Conservation (phyloP, 2,329 filamentous ascomycete species). For the Colletotrichum godetiae region DNA sequence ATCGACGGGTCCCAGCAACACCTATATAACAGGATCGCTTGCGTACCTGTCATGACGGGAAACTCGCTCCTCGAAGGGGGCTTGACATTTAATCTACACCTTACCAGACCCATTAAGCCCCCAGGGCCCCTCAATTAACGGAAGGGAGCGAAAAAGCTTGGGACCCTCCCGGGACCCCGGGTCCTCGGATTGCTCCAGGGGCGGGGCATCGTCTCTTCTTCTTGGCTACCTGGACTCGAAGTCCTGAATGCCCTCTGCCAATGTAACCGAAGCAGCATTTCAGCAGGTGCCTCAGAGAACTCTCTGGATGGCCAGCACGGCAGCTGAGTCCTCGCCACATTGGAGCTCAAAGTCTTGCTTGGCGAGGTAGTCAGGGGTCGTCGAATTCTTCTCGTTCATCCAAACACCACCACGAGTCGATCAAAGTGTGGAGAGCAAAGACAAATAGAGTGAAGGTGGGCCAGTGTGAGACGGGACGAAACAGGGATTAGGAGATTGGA, state of each 20-base stretch:
- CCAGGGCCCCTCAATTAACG: constrained; percentile 23
- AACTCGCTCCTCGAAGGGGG: background rate
- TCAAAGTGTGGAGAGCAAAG: constrained; percentile 1
- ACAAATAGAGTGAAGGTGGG: constrained; percentile 21
- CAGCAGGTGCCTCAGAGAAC: no score
- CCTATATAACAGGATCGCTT: background rate
- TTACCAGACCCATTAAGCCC: constrained; percentile 8
- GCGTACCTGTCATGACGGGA: background rate
- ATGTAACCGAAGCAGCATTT: no score
- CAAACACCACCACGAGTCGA: background rate
- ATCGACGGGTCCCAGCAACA: constrained; percentile 9
- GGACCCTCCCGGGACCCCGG: background rate
- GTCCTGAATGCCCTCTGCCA: no score
- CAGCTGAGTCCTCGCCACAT: background rate
- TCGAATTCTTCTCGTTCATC: background rate
- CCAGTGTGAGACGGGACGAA: constrained; percentile 19
- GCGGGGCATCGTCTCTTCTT: no score
- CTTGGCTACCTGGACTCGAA: no score
- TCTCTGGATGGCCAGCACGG: no score
- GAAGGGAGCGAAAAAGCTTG: constrained; percentile 12
- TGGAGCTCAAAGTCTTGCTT: no score
- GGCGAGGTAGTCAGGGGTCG: background rate
- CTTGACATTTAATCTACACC: constrained; percentile 11
- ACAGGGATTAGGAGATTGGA: constrained; percentile 18
- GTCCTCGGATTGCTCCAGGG: background rate